A percentile compares a stretch with the other conserved stretches of the same genome.
These are phyloP conservation scores for Neofusicoccum parvum DNA, from an alignment of 2,329 filamentous ascomycete genomes.

Conservation along the genomic window DNA sequence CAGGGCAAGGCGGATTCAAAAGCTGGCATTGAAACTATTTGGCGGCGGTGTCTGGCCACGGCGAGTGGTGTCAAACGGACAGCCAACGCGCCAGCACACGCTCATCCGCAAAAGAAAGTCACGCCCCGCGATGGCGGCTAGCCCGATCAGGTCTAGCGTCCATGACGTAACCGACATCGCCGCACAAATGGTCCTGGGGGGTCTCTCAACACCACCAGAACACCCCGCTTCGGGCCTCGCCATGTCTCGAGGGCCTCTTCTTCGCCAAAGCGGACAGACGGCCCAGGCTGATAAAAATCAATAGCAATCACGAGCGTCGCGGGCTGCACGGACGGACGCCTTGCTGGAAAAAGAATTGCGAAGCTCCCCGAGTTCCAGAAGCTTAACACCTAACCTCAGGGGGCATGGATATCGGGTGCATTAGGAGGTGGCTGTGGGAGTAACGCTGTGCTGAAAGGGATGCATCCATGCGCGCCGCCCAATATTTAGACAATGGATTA, in stretches of 20 bases:
- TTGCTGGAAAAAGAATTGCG: constrained; percentile 2
- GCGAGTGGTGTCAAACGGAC: constrained; percentile 10
- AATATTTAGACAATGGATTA: background rate
- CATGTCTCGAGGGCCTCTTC: background rate
- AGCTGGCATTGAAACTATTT: constrained; percentile 7
- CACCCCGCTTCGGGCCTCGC: background rate
- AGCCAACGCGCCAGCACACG: constrained; percentile 1
- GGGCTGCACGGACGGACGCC: background rate
- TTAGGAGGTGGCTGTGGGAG: constrained; percentile 17
- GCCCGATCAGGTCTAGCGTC: background rate
- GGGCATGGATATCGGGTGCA: constrained; percentile 12
- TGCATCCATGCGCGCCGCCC: background rate
- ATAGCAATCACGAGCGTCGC: constrained; percentile 15
- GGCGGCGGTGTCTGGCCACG: background rate
- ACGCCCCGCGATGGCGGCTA: constrained; percentile 1
- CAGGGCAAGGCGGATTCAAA: background rate
- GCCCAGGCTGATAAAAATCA: background rate
- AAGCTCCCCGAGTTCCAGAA: background rate
- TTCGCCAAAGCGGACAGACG: background rate
- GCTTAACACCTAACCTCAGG: constrained; percentile 8
- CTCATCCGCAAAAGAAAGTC: constrained; percentile 10
- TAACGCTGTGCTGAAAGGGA: background rate
- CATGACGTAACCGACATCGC: background rate
- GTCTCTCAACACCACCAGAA: background rate
- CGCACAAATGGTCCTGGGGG: background rate